phyloP scores from a whole-genome alignment of 75 land plant genomes.

The Sequoiadendron giganteum region DNA sequence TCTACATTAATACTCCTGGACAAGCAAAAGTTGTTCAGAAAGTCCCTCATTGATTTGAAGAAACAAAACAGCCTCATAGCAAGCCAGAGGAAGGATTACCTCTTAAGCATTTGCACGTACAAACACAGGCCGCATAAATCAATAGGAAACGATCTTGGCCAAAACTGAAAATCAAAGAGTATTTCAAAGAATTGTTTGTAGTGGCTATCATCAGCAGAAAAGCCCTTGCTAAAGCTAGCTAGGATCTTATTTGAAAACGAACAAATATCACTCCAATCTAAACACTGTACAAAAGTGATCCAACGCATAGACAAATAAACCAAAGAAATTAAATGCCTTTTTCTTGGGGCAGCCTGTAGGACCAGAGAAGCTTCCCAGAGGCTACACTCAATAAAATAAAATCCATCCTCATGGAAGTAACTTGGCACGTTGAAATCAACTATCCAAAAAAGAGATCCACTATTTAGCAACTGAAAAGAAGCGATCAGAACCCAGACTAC shows the following conservation, averaged over 20 bases:
- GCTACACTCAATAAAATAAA: neutral
- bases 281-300: slow-evolving; percentile 7
- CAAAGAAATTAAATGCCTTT: neutral
- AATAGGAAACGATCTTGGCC: neutral
- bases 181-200: slow-evolving; percentile 5
- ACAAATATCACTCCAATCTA: slow-evolving; percentile 6
- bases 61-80: neutral
- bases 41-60: neutral
- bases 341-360: neutral
- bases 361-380: neutral
- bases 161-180: neutral
- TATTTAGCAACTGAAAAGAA: neutral
- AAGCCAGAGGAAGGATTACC: slow-evolving; percentile 5
- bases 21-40: slow-evolving; percentile 6
- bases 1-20: slow-evolving; percentile 3
- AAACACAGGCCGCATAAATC: slow-evolving; percentile 1
- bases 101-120: neutral
- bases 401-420: slow-evolving; percentile 2
- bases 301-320: slow-evolving; percentile 4
- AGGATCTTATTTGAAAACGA: slow-evolving; percentile 5
- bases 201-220: neutral
- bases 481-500: neutral
- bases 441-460: neutral
- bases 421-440: neutral
- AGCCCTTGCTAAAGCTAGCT: slow-evolving; percentile 1